phyloP scores from a whole-genome alignment of 345 rosid genomes.

The Leavenworthia alabamica region DNA sequence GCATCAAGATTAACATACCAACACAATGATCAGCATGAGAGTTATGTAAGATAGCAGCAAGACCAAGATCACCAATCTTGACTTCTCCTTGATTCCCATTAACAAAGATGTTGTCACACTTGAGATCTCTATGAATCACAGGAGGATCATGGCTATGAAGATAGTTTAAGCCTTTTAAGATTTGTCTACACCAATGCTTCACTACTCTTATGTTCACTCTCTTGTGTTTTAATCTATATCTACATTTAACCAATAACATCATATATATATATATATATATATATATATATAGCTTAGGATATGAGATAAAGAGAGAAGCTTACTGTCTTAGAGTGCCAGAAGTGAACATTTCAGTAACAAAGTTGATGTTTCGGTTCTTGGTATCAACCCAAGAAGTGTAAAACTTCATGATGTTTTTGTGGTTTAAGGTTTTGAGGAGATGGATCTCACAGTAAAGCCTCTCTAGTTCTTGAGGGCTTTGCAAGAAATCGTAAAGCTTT shows the following conservation, averaged over 20 bases:
- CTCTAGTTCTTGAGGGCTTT: conserved; percentile 89
- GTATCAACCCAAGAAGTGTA: conserved; percentile 91
- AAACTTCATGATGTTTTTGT: conserved; percentile 82
- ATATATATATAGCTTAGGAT: too few relatives aligned
- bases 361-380: conserved; percentile 75
- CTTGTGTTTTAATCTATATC: conserved; percentile 78
- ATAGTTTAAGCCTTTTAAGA: conserved; percentile 72
- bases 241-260: conserved; percentile 6
- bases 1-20: conserved; percentile 43
- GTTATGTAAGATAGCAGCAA: conserved; percentile 79
- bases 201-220: conserved; percentile 84
- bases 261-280: neutral
- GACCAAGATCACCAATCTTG: conserved; percentile 96
- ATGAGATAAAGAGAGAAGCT: conserved; percentile 19
- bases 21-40: conserved; percentile 92
- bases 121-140: conserved; percentile 92
- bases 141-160: conserved; percentile 88
- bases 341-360: conserved; percentile 94
- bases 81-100: conserved; percentile 98
- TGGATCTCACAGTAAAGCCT: conserved; percentile 93
- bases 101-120: conserved; percentile 88
- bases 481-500: conserved; percentile 84
- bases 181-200: conserved; percentile 94
- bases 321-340: conserved; percentile 91
- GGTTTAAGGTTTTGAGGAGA: conserved; percentile 87